A percentile compares a stretch with the other conserved stretches of the same genome.
Conservation (phyloP, 208 protist genomes). For the Naegleria fowleri region DNA sequence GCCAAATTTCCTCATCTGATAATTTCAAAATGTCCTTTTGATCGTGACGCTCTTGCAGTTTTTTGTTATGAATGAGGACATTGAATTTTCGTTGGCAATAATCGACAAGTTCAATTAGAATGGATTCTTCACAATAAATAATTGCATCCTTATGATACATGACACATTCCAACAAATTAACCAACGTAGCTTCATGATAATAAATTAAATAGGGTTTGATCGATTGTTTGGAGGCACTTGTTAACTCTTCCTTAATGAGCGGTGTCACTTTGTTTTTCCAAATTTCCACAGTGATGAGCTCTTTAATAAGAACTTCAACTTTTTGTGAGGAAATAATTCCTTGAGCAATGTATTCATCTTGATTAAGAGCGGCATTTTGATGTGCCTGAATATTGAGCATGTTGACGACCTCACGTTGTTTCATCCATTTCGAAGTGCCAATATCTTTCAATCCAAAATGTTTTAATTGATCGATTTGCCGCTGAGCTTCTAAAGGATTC, state of each 20-base stretch:
- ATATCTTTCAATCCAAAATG: background rate
- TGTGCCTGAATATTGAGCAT: conserved; percentile 16
- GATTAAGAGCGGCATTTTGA: background rate
- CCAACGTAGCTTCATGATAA: conserved; percentile 1
- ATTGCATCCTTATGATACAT: conserved; percentile 18
- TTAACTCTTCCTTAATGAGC: background rate
- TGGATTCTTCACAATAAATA: background rate
- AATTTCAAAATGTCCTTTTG: background rate
- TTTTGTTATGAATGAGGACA: background rate
- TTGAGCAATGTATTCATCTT: conserved; percentile 24
- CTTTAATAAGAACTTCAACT: background rate
- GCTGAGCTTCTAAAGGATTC: background rate
- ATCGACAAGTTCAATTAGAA: background rate
- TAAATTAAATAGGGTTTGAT: conserved; percentile 13
- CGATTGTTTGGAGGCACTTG: background rate
- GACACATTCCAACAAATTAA: conserved; percentile 13
- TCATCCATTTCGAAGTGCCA: conserved; percentile 9
- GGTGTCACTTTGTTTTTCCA: conserved; percentile 17
- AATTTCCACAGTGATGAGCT: conserved; percentile 9
- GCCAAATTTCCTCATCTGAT: background rate
- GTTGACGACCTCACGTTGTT: background rate
- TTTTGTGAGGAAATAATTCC: background rate
- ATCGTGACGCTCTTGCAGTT: background rate
- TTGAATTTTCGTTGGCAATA: conserved; percentile 18
- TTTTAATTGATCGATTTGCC: background rate